Conservation (phyloP, 139 green algal species). For the Pleodorina starrii region DNA sequence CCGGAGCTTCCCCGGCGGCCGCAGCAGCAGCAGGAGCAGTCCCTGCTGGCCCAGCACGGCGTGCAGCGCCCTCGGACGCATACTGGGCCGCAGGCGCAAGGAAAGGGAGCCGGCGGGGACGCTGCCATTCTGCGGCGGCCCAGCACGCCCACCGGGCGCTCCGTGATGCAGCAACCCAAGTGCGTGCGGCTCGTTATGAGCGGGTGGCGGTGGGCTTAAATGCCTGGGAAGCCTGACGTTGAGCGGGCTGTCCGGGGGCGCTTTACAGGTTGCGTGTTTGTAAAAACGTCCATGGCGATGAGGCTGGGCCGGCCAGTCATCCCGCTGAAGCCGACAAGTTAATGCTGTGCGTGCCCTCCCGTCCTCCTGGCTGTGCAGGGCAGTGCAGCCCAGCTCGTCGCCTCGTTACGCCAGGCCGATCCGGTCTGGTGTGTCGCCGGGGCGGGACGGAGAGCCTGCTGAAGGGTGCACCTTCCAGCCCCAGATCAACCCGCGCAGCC, state of each 20-base stretch:
- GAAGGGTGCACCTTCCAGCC: conserved; percentile 28
- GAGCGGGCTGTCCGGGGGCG: too few relatives aligned
- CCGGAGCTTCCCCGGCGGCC: neutral
- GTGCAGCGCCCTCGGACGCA: neutral
- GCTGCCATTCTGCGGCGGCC: neutral
- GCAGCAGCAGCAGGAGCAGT: neutral
- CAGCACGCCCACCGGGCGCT: neutral
- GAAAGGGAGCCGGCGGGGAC: neutral
- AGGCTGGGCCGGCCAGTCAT: too few relatives aligned
- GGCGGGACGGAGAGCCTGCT: neutral
- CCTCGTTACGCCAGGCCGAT: conserved; percentile 23
- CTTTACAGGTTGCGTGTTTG: too few relatives aligned
- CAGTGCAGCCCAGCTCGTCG: neutral
- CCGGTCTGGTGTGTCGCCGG: neutral
- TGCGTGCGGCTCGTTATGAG: too few relatives aligned
- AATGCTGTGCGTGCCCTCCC: too few relatives aligned
- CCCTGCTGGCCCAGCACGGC: neutral
- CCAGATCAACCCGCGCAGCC: conserved; percentile 31
- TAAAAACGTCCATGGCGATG: too few relatives aligned
- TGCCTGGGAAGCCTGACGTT: too few relatives aligned
- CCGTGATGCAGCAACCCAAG: neutral
- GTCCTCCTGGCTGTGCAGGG: conserved; percentile 11
- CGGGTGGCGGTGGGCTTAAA: too few relatives aligned
- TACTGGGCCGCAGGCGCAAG: neutral
- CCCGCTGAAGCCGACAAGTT: too few relatives aligned